Evolutionary conservation across 2,329 filamentous ascomycete genomes (phyloP), one percentile per base, ranked within the genome.

Genomic region (Alternaria brassicicola): DNA sequence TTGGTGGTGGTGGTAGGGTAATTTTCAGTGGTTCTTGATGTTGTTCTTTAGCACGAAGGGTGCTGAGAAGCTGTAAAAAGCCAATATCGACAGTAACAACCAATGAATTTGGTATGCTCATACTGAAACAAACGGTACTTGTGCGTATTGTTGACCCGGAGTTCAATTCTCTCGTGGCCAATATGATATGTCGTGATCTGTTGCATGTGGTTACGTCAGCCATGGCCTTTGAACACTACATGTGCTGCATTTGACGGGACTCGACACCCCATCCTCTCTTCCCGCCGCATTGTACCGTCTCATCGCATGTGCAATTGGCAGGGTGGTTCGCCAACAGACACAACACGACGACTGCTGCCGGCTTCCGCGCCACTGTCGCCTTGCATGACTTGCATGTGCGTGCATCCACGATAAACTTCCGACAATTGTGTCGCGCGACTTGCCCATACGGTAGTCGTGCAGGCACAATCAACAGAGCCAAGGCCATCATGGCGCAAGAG

Each of bases 401-500:
- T 36, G 42, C 42, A 28, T 46, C 25, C 41, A 45, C 25, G 41
- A 45, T 45, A 35, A n/a, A 35, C 15, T 1, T n/a, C 17, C 8
- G 15, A n/a, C 15, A n/a, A 36, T 10, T 36, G 35, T 5, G 35
- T 10, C 35, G 35, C 35, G 13, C 35, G 35, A 36, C 17, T 36
- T 36, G 8, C 35, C 35, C 8, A n/a, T n/a, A n/a, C n/a, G n/a
- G 13, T 19, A 17, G 35, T 36, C 35, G 35, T 36, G 35, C n/a
- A 36, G 17, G 35, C 35, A 19, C 35, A 19, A 36, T 4, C 13
- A 36, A 36, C 35, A 36, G 35, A 36, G 42, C 42, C 4, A 21
- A 15, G 19, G 42, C n/a, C 26, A 30, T 46, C 12, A 57, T 63
- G 58, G 42, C 42, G 39, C 53, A 59, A 51, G 52, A 59, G 21